Base-by-base conservation (phyloP, 768 basidiomycete species). In the Infundibulicybe gibba region DNA sequence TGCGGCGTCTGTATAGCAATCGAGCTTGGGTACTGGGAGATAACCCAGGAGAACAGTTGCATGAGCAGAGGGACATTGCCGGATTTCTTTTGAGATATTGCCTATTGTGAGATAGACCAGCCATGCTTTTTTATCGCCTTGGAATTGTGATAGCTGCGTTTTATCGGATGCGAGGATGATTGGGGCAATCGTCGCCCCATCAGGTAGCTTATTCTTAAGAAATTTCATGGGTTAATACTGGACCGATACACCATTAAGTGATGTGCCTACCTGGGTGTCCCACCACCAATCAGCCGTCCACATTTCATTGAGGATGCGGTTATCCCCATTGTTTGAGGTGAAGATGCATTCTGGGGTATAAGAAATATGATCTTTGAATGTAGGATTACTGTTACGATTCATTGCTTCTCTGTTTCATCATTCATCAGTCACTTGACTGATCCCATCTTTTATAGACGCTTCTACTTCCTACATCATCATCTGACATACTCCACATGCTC, bases 51-150 rank as follows among this genome's bases (percentile, higher is more conserved):
- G 52, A 3, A 69, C 46, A 0, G 49, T 55, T 2, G 62, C 68
- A 16, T 56, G 61, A 11, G 45, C 30, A 2, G 56, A 57, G 0
- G 60, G 57, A 38, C 61, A 57, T 0, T 63, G 53, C 0, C 67
- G 54, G 4, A 58, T 45, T 3, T 47, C 47, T 42, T 68, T 68
- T 0, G 41, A 20, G 5, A 71, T 58, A 39, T 73, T 73, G 0
- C 70, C 73, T 25, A 74, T 57, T 1, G 71, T 69, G 0, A 75
- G 47, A 51, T 77, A 77, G 0, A 77, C 65, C 0, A 72, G 72
- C 51, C 68, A 75, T 3, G 68, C 68, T 30, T 42, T 33, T 50
- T 69, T 62, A 48, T 69, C 60, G 2, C 64, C 59, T 1, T 55
- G 33, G 44, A 70, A 65, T 3, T 54, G 37, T 0, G 62, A 61